A percentile compares a stretch with the other conserved stretches of the same genome.
Evolutionary conservation across 495 filamentous ascomycete species (phyloP).

Genomic region (Penicillium pulvis): DNA sequence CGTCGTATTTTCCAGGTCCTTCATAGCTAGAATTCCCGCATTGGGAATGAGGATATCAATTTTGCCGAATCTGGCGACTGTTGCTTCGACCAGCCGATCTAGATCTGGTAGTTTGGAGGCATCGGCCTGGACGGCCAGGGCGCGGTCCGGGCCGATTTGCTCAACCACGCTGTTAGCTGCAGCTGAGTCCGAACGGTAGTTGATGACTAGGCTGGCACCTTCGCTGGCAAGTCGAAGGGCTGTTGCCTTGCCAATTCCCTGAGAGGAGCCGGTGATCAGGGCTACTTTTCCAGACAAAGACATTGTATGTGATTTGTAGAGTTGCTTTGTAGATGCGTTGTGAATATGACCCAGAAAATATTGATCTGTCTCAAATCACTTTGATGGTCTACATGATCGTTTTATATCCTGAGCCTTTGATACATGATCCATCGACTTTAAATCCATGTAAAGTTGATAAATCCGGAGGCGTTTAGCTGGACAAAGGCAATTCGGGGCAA

Average conservation of each 20-base stretch:
- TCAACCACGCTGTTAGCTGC: constrained; percentile 59
- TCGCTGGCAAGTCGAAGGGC: constrained; percentile 54
- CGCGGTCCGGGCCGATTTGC: constrained; percentile 52
- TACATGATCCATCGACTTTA: neutral
- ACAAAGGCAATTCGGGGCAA: neutral
- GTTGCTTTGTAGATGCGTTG: neutral
- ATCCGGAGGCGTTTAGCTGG: neutral
- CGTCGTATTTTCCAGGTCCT: constrained; percentile 56
- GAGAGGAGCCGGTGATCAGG: constrained; percentile 62
- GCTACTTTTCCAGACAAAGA: constrained; percentile 11
- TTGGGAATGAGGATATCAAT: constrained; percentile 69
- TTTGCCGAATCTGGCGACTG: constrained; percentile 47
- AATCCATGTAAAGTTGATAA: neutral
- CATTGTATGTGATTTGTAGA: constrained; percentile 3
- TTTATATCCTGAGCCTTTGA: neutral
- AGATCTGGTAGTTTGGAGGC: constrained; percentile 41
- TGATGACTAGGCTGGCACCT: constrained; percentile 67
- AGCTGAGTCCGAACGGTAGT: constrained; percentile 55
- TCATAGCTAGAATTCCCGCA: constrained; percentile 57
- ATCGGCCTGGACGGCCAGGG: constrained; percentile 58
- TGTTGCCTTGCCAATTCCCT: constrained; percentile 66
- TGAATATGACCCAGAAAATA: neutral
- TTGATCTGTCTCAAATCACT: neutral
- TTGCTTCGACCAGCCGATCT: constrained; percentile 43
- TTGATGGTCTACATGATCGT: neutral